Percentiles rank a stretch among this genome's conserved stretches.
Evolutionary conservation across 1,139 yeast species (phyloP).

Genomic region (Scheffersomyces stambukii): DNA sequence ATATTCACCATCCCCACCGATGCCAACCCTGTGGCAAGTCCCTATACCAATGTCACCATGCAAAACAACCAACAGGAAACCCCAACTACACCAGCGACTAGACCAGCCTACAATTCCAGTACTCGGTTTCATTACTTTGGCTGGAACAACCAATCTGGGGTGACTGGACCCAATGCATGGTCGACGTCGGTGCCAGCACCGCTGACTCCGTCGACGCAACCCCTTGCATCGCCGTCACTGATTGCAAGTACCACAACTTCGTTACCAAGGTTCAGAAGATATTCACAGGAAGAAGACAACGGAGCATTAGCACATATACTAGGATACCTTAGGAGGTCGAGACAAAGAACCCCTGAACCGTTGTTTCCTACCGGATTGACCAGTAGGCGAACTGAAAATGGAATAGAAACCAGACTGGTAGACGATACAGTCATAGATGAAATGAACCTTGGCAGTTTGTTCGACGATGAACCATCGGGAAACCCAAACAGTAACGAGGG

Average conservation of each 20-base stretch:
- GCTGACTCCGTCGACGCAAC: constrained; percentile 1
- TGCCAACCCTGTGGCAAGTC: constrained; percentile 3
- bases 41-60: constrained; percentile 5
- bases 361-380: constrained; percentile 30
- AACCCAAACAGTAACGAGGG: constrained; percentile 1
- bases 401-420: constrained; percentile 37
- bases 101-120: constrained; percentile 1
- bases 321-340: constrained; percentile 19
- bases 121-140: constrained; percentile 6
- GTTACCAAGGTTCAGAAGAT: constrained; percentile 10
- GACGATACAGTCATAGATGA: too few relatives aligned
- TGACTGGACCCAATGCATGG: not conserved
- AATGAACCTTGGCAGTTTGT: too few relatives aligned
- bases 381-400: constrained; percentile 19
- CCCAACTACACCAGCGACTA: constrained; percentile 2
- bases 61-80: constrained; percentile 6
- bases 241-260: not conserved
- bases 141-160: not conserved
- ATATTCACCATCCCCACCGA: constrained; percentile 9
- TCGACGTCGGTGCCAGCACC: not conserved
- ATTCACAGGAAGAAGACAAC: constrained; percentile 8
- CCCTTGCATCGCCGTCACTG: constrained; percentile 1
- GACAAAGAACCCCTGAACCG: constrained; percentile 13
- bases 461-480: constrained; percentile 3
- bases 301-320: constrained; percentile 20